Evolutionary conservation across 1,139 yeast genomes (phyloP).

Genomic region (Protomyces gravidus): DNA sequence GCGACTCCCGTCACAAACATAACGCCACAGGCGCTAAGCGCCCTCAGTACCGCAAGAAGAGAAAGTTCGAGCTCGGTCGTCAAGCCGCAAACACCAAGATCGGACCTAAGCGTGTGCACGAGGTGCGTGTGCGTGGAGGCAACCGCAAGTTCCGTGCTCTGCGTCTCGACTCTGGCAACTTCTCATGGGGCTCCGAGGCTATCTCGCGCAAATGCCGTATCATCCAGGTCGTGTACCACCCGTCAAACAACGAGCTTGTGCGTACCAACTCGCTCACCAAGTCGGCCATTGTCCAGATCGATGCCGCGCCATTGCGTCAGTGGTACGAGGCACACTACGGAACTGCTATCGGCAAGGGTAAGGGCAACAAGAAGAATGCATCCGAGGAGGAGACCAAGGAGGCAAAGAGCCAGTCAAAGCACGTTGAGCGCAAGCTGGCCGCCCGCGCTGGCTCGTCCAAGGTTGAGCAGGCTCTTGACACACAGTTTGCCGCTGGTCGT

Average conservation of each 20-base stretch:
- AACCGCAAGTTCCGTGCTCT: slow-evolving; percentile 99
- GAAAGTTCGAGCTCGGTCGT: slow-evolving; percentile 99
- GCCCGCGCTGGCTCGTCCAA: slow-evolving; percentile 79
- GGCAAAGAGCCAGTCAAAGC: slow-evolving; percentile 62
- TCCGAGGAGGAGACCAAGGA: slow-evolving; percentile 45
- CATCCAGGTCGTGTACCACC: slow-evolving; percentile 96
- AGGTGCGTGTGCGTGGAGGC: slow-evolving; percentile 99
- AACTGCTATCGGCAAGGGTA: slow-evolving; percentile 73
- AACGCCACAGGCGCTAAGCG: slow-evolving; percentile 99
- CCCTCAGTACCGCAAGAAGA: slow-evolving; percentile 99
- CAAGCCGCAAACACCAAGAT: slow-evolving; percentile 99
- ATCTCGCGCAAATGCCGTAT: slow-evolving; percentile 98
- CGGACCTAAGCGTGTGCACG: slow-evolving; percentile 94
- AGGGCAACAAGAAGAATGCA: slow-evolving; percentile 41
- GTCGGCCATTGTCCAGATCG: slow-evolving; percentile 97
- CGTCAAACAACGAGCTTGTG: slow-evolving; percentile 98
- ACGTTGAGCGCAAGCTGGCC: slow-evolving; percentile 86
- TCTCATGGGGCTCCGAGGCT: slow-evolving; percentile 99
- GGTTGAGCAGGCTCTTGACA: slow-evolving; percentile 84
- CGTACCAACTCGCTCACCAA: slow-evolving; percentile 99
- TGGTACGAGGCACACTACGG: slow-evolving; percentile 99
- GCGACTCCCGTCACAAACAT: slow-evolving; percentile 99
- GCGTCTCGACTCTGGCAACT: slow-evolving; percentile 99
- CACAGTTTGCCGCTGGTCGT: slow-evolving; percentile 98
- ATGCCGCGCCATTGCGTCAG: slow-evolving; percentile 99